phyloP scores from a whole-genome alignment of 2,329 filamentous ascomycete genomes.

The Aspergillus ruber region DNA sequence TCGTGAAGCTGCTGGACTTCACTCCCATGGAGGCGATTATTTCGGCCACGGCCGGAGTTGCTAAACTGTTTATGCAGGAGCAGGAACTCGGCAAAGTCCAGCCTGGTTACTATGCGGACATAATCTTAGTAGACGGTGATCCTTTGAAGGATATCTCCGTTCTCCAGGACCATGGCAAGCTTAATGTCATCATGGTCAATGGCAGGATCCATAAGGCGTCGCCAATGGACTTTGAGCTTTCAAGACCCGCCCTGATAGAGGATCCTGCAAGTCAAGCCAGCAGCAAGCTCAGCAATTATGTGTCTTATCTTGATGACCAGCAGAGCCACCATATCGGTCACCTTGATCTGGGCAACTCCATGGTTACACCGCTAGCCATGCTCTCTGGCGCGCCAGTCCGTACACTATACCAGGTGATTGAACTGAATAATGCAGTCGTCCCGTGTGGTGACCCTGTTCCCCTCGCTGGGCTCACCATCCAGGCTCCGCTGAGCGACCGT shows the following conservation, averaged over 20 bases:
- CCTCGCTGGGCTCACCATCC: constrained; percentile 34
- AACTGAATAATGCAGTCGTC: constrained; percentile 35
- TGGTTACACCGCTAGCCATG: not conserved
- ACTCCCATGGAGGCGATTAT: constrained; percentile 41
- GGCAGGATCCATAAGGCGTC: constrained; percentile 41
- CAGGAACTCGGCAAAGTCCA: constrained; percentile 36
- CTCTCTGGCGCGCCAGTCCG: constrained; percentile 18
- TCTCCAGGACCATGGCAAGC: constrained; percentile 38
- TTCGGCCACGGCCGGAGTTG: constrained; percentile 37
- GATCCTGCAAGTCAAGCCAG: not conserved
- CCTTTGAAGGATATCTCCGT: constrained; percentile 38
- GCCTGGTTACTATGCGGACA: constrained; percentile 39
- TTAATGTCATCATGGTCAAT: constrained; percentile 45
- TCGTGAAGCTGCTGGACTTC: constrained; percentile 41
- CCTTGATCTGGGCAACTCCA: not conserved
- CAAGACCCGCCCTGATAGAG: not conserved
- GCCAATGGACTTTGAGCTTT: constrained; percentile 2
- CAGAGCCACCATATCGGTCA: not conserved
- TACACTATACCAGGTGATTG: constrained; percentile 49
- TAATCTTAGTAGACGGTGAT: constrained; percentile 43
- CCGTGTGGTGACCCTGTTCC: constrained; percentile 27
- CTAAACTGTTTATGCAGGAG: constrained; percentile 36
- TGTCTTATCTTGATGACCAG: not conserved
- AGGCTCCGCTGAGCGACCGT: constrained; percentile 43
- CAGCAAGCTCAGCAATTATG: not conserved